Evolutionary conservation across 164 flowering plant genomes (phyloP), one percentile per base, ranked within the genome.

Genomic region (Taxillus chinensis): DNA sequence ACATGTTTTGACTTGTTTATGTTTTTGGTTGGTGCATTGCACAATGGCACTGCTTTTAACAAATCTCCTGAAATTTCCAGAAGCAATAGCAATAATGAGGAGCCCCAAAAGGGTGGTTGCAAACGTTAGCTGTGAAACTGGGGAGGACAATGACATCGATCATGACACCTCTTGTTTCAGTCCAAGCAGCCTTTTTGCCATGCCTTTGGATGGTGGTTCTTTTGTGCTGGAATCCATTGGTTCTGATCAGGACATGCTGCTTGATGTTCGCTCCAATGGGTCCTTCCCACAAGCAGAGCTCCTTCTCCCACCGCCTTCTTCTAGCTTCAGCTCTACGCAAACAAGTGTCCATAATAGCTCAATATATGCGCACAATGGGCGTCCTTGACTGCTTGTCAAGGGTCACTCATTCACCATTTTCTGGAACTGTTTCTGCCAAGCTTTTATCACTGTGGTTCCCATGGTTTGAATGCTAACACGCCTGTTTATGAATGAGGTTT

Each of bases 211-310:
- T 60, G 64, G 78, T 61, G 73, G 81, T 73, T 78, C 82, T 16
- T 67, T 77, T 55, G 74, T 78, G 80, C 73, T 83, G 57, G 92
- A 85, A 51, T 73, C 86, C 67, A 73, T 80, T 45, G 79, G 67
- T 66, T 77, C 79, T 17, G 93, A 86, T 62, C 92, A 87, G 73
- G 97, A 88, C 77, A 68, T 93, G 69, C 90, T 90, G 62, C 75
- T 90, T 54, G 90, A 88, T 57, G 75, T 93, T 50, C 97, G 92
- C 52, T 82, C 86, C 59, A 80, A 82, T 58, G 67, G 84, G 50
- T 82, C 85, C 41, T 88, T 93, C 60, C 85, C 96, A 4, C 81
- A 90, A 70, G 97, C 98, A 59, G 97, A 93, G 74, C 96, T 90
- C 50, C 83, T 92, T 45, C 71, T 69, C 64, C 86, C 85, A n/a